A percentile compares a stretch with the other conserved stretches of the same genome.
These are phyloP conservation scores for Sporothrix brunneoviolacea DNA, from an alignment of 2,329 filamentous ascomycete genomes.

Conservation along the genomic window DNA sequence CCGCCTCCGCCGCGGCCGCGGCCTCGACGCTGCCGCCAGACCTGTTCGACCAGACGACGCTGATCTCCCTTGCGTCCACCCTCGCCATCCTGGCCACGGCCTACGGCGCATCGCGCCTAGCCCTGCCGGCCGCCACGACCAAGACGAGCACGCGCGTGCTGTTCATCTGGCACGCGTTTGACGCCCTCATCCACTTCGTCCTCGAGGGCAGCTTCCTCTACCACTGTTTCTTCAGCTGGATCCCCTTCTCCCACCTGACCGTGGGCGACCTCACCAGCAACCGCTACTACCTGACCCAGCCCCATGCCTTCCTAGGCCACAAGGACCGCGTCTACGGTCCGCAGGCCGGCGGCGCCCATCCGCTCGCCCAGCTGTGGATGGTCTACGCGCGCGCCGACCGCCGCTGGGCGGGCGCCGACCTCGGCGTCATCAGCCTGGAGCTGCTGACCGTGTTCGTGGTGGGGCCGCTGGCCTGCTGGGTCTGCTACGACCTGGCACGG, in stretches of 20 bases:
- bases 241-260: conserved; percentile 29
- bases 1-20: conserved; percentile 1
- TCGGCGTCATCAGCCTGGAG: conserved; percentile 58
- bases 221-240: conserved; percentile 75
- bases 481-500: conserved; percentile 54
- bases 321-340: conserved; percentile 47
- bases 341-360: conserved; percentile 47
- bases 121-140: conserved; percentile 44
- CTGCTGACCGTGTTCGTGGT: conserved; percentile 58
- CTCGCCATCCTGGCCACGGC: conserved; percentile 46
- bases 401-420: conserved; percentile 57
- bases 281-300: conserved; percentile 37
- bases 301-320: conserved; percentile 45
- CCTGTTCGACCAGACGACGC: conserved; percentile 53
- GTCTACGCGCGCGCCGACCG: conserved; percentile 59
- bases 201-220: conserved; percentile 90
- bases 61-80: conserved; percentile 51
- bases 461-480: conserved; percentile 51
- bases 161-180: conserved; percentile 93
- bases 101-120: conserved; percentile 40
- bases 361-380: conserved; percentile 59
- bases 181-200: conserved; percentile 83
- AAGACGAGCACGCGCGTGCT: conserved; percentile 66
- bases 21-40: conserved; percentile 40
- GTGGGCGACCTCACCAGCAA: conserved; percentile 26